Evolutionary conservation across 2,329 filamentous ascomycete genomes (phyloP), one percentile per base, ranked within the genome.

Genomic region (Sporothrix inflata): DNA sequence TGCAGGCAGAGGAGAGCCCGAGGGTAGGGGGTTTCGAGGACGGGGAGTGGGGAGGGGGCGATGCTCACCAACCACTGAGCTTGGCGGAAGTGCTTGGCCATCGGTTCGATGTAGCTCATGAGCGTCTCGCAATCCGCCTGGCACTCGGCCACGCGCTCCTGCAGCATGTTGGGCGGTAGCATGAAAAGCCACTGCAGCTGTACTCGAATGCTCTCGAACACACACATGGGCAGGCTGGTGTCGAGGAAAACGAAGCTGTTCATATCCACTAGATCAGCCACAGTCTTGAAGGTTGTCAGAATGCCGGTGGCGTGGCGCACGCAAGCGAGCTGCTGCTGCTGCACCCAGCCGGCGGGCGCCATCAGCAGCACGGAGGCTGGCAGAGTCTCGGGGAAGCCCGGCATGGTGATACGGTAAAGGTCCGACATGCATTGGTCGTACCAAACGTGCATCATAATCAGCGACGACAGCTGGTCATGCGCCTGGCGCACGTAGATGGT

Each of bases 361-460:
- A 21, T 3, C 27, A 38, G 30, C 19, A 34, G 66, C 24, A 19
- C 30, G 30, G n/a, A 30, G 66, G 30, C 47, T 2, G 66, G 66
- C 12, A 69, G n/a, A 3, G 66, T 69, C 27, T 69, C 66, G 34
- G 66, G 66, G 27, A 69, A 69, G 12, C 66, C 66, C 1, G 66
- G 66, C 47, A 69, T 69, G 14, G 66, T 69, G 30, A 69, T 69
- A 1, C 66, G 27, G 47, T 69, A 69, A 2, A 69, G 49, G 30
- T 69, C 66, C 9, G 66, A 69, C 66, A 69, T 69, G 47, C 66
- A 69, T 49, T 57, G 66, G 49, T 69, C 66, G 49, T 69, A 69
- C 66, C 66, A 69, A 11, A 69, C 66, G 19, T 69, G 66, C 38
- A 69, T n/a, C 66, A 69, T 69, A 11, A 57, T 27, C 14, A 55